These are phyloP conservation scores for Didymella pomorum DNA, from an alignment of 2,329 filamentous ascomycete species.

Conservation along the genomic window DNA sequence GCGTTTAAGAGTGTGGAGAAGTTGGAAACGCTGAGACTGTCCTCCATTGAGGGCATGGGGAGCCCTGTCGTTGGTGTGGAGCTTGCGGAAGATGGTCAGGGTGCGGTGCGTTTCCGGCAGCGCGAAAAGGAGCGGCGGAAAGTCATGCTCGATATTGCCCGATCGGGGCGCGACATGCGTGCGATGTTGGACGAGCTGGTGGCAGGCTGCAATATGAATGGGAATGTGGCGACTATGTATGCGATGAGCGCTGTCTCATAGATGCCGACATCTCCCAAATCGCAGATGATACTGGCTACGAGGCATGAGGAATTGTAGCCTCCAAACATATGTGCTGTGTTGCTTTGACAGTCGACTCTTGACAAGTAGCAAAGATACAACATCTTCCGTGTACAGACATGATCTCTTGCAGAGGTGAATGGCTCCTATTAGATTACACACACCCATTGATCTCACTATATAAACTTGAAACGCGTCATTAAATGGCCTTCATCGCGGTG, in stretches of 20 bases:
- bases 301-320: too few relatives aligned
- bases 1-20: slow-evolving; percentile 16
- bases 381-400: background rate
- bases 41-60: slow-evolving; percentile 11
- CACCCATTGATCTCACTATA: background rate
- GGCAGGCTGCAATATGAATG: background rate
- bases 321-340: too few relatives aligned
- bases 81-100: background rate
- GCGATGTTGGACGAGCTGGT: slow-evolving; percentile 23
- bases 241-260: background rate
- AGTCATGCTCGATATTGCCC: slow-evolving; percentile 14
- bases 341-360: too few relatives aligned
- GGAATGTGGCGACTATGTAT: background rate
- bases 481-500: background rate
- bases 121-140: slow-evolving; percentile 10
- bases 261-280: too few relatives aligned
- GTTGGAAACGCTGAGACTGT: slow-evolving; percentile 19
- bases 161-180: slow-evolving; percentile 8
- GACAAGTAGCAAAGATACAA: background rate
- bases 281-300: too few relatives aligned
- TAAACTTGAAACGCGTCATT: background rate
- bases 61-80: background rate
- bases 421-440: background rate
- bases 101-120: background rate
- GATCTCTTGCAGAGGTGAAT: background rate